Percentiles rank a stretch among this genome's conserved stretches.
Conservation (phyloP, 1,284 basidiomycete genomes). For the Sporisorium sorghi region DNA sequence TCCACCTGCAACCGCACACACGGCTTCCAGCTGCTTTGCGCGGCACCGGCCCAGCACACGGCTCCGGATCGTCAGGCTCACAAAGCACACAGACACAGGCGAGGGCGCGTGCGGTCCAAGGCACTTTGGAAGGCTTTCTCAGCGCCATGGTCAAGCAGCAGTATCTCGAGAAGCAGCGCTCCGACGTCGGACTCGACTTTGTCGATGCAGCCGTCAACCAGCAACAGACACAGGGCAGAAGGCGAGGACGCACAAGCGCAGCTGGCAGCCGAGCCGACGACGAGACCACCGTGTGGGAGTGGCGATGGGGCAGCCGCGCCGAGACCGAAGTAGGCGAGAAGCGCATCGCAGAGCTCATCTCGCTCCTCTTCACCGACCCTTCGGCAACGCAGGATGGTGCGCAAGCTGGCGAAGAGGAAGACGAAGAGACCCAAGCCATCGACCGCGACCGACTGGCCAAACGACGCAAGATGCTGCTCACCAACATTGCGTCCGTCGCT, state of each 20-base stretch:
- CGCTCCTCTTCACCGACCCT: slow-evolving; percentile 50
- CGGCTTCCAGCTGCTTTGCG: slow-evolving; percentile 30
- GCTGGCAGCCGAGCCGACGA: slow-evolving; percentile 34
- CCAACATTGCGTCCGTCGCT: slow-evolving; percentile 46
- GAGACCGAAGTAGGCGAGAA: slow-evolving; percentile 66
- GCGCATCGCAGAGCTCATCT: slow-evolving; percentile 62
- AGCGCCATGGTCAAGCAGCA: slow-evolving; percentile 48
- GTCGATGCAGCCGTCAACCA: slow-evolving; percentile 34
- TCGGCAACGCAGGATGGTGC: slow-evolving; percentile 21
- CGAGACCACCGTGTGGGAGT: slow-evolving; percentile 58
- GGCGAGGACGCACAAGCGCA: slow-evolving; percentile 27
- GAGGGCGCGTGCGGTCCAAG: slow-evolving; percentile 22
- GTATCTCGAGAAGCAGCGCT: slow-evolving; percentile 64
- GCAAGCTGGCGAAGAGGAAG: slow-evolving; percentile 24
- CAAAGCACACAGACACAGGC: slow-evolving; percentile 46
- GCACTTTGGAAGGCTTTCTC: slow-evolving; percentile 56
- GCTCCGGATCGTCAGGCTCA: slow-evolving; percentile 18
- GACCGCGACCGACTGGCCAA: slow-evolving; percentile 29
- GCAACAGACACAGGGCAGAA: slow-evolving; percentile 20
- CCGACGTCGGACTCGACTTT: slow-evolving; percentile 25
- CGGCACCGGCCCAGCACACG: slow-evolving; percentile 25
- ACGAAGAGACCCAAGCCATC: slow-evolving; percentile 32
- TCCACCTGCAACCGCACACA: slow-evolving; percentile 31
- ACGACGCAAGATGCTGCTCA: slow-evolving; percentile 32
- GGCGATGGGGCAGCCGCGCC: slow-evolving; percentile 67